These are phyloP conservation scores for Cicer arietinum DNA, from an alignment of 306 rosid genomes.

Conservation along the genomic window DNA sequence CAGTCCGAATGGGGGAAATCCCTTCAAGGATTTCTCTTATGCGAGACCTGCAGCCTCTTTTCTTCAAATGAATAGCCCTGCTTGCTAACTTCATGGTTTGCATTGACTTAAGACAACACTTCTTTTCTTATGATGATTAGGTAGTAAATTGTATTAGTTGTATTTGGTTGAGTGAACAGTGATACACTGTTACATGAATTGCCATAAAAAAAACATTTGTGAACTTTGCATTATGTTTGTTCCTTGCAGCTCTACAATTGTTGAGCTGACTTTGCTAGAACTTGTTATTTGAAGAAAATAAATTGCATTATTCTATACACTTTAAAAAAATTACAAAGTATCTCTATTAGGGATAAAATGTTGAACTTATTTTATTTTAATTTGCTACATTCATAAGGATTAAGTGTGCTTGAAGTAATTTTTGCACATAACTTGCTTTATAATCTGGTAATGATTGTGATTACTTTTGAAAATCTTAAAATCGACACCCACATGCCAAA, in stretches of 20 bases:
- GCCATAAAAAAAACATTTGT: slow-evolving; percentile 17
- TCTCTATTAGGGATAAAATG: background rate
- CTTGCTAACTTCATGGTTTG: slow-evolving; percentile 29
- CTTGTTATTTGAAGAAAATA: slow-evolving; percentile 29
- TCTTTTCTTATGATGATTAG: slow-evolving; percentile 12
- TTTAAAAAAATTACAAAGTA: background rate
- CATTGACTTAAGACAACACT: slow-evolving; percentile 25
- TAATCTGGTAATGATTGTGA: background rate
- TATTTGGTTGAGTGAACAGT: slow-evolving; percentile 32
- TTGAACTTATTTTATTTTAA: background rate
- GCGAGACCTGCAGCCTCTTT: slow-evolving; percentile 83
- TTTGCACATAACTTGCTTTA: background rate
- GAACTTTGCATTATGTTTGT: slow-evolving; percentile 29
- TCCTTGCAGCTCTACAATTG: slow-evolving; percentile 39
- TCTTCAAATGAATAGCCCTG: slow-evolving; percentile 59
- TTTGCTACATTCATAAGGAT: background rate
- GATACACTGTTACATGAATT: slow-evolving; percentile 12
- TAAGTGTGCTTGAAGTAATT: background rate
- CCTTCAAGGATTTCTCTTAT: slow-evolving; percentile 79
- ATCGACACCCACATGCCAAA: background rate
- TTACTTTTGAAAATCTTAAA: background rate
- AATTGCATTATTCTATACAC: background rate
- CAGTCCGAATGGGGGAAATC: slow-evolving; percentile 80
- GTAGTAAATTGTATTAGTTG: background rate
- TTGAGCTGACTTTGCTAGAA: slow-evolving; percentile 41